Evolutionary conservation across 1,284 basidiomycete species (phyloP).

Genomic region (Cutaneotrichosporon cutaneum): DNA sequence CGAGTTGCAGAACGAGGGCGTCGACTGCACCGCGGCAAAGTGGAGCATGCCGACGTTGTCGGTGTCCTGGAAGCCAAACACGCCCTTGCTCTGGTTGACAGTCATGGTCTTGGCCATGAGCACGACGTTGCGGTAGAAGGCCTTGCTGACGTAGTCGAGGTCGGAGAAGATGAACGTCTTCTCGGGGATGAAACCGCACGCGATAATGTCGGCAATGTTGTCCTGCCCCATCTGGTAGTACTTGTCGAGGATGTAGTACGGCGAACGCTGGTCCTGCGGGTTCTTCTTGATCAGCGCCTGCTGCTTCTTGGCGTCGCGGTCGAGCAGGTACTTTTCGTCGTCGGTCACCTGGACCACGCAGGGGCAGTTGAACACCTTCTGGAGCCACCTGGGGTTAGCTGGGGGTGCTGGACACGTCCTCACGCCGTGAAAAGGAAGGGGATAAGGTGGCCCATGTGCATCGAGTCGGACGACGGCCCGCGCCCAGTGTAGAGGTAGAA

Average conservation of each 20-base stretch:
- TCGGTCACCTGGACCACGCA: slow-evolving; percentile 95
- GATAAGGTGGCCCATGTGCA: slow-evolving; percentile 98
- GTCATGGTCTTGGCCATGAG: slow-evolving; percentile 91
- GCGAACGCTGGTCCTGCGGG: slow-evolving; percentile 61
- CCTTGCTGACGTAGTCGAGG: slow-evolving; percentile 73
- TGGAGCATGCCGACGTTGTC: slow-evolving; percentile 99
- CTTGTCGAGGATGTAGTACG: slow-evolving; percentile 65
- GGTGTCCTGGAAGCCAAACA: slow-evolving; percentile 95
- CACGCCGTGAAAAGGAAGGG: slow-evolving; percentile 97
- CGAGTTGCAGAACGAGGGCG: slow-evolving; percentile 95
- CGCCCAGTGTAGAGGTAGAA: slow-evolving; percentile 98
- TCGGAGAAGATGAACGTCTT: slow-evolving; percentile 98
- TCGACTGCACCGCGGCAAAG: slow-evolving; percentile 95
- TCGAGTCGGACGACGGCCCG: slow-evolving; percentile 92
- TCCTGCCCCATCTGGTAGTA: slow-evolving; percentile 77
- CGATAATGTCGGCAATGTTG: slow-evolving; percentile 94
- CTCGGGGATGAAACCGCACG: slow-evolving; percentile 70
- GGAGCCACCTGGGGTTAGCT: slow-evolving; percentile 70
- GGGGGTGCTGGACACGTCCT: slow-evolving; percentile 39
- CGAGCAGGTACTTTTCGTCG: slow-evolving; percentile 99
- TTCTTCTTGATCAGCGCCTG: slow-evolving; percentile 48
- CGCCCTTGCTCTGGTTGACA: slow-evolving; percentile 87
- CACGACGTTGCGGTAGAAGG: slow-evolving; percentile 94
- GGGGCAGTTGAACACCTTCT: slow-evolving; percentile 93
- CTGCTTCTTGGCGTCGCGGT: slow-evolving; percentile 64